Evolutionary conservation across 176 grass and related monocot genomes (phyloP).

Genomic region (Musa acuminata): DNA sequence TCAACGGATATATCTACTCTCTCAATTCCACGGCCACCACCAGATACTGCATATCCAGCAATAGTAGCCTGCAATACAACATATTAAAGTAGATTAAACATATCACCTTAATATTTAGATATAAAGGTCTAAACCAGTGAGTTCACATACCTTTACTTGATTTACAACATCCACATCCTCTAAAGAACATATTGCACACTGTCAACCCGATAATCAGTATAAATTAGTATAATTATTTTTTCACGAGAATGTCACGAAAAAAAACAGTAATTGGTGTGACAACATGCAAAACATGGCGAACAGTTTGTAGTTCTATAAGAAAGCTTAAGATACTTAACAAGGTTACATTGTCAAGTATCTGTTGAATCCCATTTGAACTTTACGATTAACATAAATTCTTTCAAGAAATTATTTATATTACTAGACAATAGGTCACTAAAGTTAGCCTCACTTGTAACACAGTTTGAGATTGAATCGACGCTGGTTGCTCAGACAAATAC

Average conservation of each 20-base stretch:
- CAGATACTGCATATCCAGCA: conserved; percentile 38
- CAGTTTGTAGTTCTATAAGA: background rate
- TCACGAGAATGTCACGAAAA: background rate
- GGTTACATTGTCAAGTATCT: background rate
- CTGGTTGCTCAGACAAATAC: background rate
- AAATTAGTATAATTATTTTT: background rate
- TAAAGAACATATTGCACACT: conserved; percentile 43
- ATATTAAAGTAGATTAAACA: background rate
- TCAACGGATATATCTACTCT: conserved; percentile 44
- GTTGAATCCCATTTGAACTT: background rate
- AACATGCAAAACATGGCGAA: background rate
- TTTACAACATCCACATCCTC: conserved; percentile 26
- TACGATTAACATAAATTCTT: background rate
- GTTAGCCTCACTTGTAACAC: background rate
- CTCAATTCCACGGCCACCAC: conserved; percentile 45
- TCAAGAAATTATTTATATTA: background rate
- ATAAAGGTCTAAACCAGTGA: background rate
- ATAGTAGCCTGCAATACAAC: conserved; percentile 17
- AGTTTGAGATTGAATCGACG: background rate
- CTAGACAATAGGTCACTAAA: background rate
- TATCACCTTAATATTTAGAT: background rate
- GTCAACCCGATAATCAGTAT: background rate
- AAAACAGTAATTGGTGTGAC: background rate
- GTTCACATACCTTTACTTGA: conserved; percentile 22
- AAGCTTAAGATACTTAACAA: background rate